Evolutionary conservation across 169 alveolate genomes (phyloP), one percentile per base, ranked within the genome.

Genomic region (Plasmodium relictum): DNA sequence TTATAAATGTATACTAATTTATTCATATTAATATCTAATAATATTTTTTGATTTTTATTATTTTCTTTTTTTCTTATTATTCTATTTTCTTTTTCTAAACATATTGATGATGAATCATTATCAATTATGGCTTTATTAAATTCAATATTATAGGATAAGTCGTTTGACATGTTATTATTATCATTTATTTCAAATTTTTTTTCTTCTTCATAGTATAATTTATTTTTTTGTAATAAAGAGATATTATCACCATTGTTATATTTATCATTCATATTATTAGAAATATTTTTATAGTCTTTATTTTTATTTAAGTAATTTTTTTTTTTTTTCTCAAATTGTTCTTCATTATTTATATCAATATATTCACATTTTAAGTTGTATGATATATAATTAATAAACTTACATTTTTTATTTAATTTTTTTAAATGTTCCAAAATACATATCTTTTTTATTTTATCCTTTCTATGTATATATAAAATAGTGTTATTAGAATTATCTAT

Each of bases 1-100:
- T 78, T 78, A 58, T 78, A 78, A 48, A 78, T 78, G n/a, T 78
- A 78, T n/a, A 78, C 26, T 22, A 78, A 69, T 70, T 78, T 78
- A 2, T 63, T 65, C 89, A 78, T 63, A 58, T 78, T 63, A 20
- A 78, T 78, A 44, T 78, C 76, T 14, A 78, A 18, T 56, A 63
- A 65, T 44, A 78, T 39, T 9, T 74, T 63, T 10, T 74, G 59
- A 62, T 62, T 61, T 20, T 70, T 70, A 1, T 4, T 18, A 0
- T 50, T 72, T n/a, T 65, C 26, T 18, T 45, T 69, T 9, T 39
- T 68, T 68, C 20, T 44, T 48, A 45, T 48, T 44, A 20, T 24
- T 22, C n/a, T 1, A 20, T 24, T 45, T 69, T 22, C 16, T 18
- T 69, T 20, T 18, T 20, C 31, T 20, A n/a, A 4, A 6, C 45